Percentiles rank a stretch among this genome's conserved stretches.
These are phyloP conservation scores for Aspergillus ochraceus DNA, from an alignment of 2,329 filamentous ascomycete species.

Conservation along the genomic window DNA sequence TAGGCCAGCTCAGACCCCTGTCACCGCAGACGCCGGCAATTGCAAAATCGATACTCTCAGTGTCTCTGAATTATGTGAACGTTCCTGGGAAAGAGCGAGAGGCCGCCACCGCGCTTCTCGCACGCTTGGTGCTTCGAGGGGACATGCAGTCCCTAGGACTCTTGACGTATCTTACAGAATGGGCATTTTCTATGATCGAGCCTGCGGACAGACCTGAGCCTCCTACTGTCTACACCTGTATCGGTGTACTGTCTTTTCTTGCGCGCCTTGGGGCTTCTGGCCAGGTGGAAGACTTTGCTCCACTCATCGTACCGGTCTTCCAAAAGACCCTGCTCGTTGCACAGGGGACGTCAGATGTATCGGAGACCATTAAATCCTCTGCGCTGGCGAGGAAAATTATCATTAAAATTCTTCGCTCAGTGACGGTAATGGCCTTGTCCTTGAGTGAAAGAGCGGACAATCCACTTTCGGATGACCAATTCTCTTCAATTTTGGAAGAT, in stretches of 20 bases:
- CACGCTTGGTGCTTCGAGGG: conserved; percentile 75
- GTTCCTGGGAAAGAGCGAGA: conserved; percentile 84
- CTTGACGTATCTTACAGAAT: conserved; percentile 65
- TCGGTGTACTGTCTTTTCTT: conserved; percentile 78
- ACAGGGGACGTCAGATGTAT: conserved; percentile 50
- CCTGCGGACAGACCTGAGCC: conserved; percentile 40
- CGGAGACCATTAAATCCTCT: conserved; percentile 63
- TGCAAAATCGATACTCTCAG: conserved; percentile 66
- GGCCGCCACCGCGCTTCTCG: conserved; percentile 79
- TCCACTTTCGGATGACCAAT: conserved; percentile 29
- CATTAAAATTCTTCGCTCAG: conserved; percentile 79
- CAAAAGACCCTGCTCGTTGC: conserved; percentile 61
- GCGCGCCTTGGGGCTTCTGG: conserved; percentile 71
- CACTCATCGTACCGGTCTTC: conserved; percentile 67
- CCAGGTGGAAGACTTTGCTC: conserved; percentile 72
- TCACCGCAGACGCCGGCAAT: conserved; percentile 66
- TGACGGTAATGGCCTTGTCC: conserved; percentile 64
- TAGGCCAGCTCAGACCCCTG: conserved; percentile 42
- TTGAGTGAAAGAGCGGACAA: conserved; percentile 45
- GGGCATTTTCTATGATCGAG: conserved; percentile 65
- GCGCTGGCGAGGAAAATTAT: conserved; percentile 78
- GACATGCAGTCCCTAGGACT: conserved; percentile 84
- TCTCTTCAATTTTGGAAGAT: conserved; percentile 67
- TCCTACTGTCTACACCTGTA: conserved; percentile 68
- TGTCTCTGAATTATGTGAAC: conserved; percentile 70